phyloP scores from a whole-genome alignment of 179 eudicot species.

The Nepenthes alata region DNA sequence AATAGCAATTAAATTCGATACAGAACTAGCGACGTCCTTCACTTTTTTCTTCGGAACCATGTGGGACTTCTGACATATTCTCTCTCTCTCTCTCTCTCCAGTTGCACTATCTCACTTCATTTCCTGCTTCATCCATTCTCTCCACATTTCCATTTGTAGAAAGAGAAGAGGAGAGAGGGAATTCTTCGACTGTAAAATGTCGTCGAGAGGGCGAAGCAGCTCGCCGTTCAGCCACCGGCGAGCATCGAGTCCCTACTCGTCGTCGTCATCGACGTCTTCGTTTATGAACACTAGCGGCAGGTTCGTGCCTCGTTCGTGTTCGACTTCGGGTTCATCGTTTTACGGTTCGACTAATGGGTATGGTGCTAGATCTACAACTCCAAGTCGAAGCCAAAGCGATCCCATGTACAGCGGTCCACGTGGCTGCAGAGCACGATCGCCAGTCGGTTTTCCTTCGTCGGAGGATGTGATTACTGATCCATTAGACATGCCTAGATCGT shows the following conservation, averaged over 20 bases:
- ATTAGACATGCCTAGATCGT: conserved; percentile 42
- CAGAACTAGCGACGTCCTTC: conserved; percentile 8
- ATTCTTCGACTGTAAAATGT: conserved; percentile 15
- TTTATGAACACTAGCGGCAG: conserved; percentile 40
- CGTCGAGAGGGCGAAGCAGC: conserved; percentile 68
- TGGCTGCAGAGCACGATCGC: conserved; percentile 22
- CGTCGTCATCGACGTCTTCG: conserved; percentile 68
- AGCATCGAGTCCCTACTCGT: conserved; percentile 57
- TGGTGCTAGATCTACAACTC: conserved; percentile 53
- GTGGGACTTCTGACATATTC: conserved; percentile 22
- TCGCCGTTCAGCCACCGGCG: conserved; percentile 58
- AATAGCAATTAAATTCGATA: neutral
- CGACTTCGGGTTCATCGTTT: conserved; percentile 31
- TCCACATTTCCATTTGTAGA: neutral
- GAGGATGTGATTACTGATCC: conserved; percentile 54
- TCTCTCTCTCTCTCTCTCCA: neutral
- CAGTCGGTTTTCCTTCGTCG: conserved; percentile 33
- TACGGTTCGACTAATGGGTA: conserved; percentile 27
- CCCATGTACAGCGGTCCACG: conserved; percentile 17
- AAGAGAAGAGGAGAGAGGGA: neutral
- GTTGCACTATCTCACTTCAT: neutral
- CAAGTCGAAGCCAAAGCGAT: conserved; percentile 28
- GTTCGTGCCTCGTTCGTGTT: conserved; percentile 45
- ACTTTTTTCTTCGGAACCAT: conserved; percentile 14
- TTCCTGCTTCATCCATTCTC: neutral